Evolutionary conservation across 2,329 filamentous ascomycete species (phyloP).

Genomic region (Hypoxylon sp.): DNA sequence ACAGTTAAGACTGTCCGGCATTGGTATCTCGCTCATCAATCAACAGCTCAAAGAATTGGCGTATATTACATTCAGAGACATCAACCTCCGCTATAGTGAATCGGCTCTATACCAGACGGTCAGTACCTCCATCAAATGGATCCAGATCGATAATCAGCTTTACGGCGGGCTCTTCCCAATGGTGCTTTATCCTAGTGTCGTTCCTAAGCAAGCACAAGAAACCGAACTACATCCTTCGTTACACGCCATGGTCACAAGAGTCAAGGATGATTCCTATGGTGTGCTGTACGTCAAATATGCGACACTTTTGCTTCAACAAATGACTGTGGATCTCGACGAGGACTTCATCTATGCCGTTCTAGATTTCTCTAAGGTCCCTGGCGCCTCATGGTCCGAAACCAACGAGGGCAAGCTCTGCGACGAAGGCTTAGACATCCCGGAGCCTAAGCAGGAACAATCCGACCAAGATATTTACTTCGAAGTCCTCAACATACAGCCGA

Average conservation of each 20-base stretch:
- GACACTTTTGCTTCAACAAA: slow-evolving; percentile 92
- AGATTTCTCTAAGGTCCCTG: slow-evolving; percentile 93
- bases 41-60: slow-evolving; percentile 90
- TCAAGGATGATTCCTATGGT: slow-evolving; percentile 98
- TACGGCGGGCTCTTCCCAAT: slow-evolving; percentile 99
- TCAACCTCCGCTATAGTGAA: slow-evolving; percentile 91
- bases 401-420: slow-evolving; percentile 90
- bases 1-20: slow-evolving; percentile 86
- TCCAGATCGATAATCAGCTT: slow-evolving; percentile 98
- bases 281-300: slow-evolving; percentile 99
- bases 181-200: slow-evolving; percentile 95
- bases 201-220: slow-evolving; percentile 96
- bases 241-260: slow-evolving; percentile 89
- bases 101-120: slow-evolving; percentile 94
- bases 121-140: slow-evolving; percentile 95
- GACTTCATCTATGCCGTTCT: slow-evolving; percentile 97
- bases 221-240: slow-evolving; percentile 96
- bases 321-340: slow-evolving; percentile 97
- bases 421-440: slow-evolving; percentile 89
- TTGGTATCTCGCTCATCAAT: slow-evolving; percentile 95
- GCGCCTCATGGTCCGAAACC: slow-evolving; percentile 84
- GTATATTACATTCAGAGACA: slow-evolving; percentile 92
- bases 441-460: slow-evolving; percentile 84
- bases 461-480: slow-evolving; percentile 99
- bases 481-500: slow-evolving; percentile 94